Base-by-base conservation (phyloP, 345 rosid species). In the Hevea brasiliensis region DNA sequence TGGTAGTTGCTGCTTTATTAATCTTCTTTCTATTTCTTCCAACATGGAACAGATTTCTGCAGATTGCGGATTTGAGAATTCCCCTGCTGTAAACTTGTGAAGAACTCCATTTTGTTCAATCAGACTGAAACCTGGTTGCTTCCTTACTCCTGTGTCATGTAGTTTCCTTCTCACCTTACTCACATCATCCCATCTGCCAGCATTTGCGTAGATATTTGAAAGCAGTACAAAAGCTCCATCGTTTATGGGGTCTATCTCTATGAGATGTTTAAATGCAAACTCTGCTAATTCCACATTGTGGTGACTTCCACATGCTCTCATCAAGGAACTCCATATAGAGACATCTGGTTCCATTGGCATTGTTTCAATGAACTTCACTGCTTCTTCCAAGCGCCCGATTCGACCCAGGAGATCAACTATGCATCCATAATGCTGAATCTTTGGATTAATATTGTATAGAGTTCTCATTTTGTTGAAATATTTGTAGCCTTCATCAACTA, bases 331-430 rank as follows among this genome's bases (percentile, higher is more conserved):
- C 67, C 74, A 71, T 32, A 47, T 61, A n/a, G 29, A 47, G 42
- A 59, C 67, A 59, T 60, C 74, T 20, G 74, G 45, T 71, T 59
- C 44, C 7, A 70, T 72, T 15, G 84, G 81, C 81, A 77, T 76
- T 44, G 70, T 71, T 27, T 71, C 67, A 10, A 71, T 60, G 74
- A 71, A 71, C 67, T 71, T 71, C 13, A 44, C 21, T 26, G 74
- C 66, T 47, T 45, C 67, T 71, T 71, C 67, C 57, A 71, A 18
- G 27, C 12, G 67, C 11, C 67, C 74, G 24, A 0, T 18, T 71
- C 74, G 57, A 44, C 74, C 67, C 20, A 71, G 58, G 44, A 71
- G 66, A 32, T 48, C 74, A 71, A 61, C 45, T 40, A 71, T 71
- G 29, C 74, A 61, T 1, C 74, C 57, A 60, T 71, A 71, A 47